These are phyloP conservation scores for Articulospora tetracladia DNA, from an alignment of 495 filamentous ascomycete genomes.

Conservation along the genomic window DNA sequence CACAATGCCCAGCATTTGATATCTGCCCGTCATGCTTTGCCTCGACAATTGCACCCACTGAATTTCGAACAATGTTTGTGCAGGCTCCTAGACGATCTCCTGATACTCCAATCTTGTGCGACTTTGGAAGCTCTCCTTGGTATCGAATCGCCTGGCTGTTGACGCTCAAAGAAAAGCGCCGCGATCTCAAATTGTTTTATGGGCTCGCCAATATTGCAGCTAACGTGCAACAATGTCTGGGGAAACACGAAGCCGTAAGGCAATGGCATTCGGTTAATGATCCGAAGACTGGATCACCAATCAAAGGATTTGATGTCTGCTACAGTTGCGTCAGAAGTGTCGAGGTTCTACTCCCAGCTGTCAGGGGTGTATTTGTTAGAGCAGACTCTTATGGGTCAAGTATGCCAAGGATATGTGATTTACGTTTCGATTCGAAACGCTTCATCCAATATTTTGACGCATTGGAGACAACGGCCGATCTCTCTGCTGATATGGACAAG, in stretches of 20 bases:
- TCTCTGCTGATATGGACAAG: constrained; percentile 33
- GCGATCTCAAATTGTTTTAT: constrained; percentile 51
- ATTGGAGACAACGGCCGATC: constrained; percentile 51
- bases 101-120: constrained; percentile 45
- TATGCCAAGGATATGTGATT: constrained; percentile 42
- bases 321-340: constrained; percentile 48
- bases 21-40: constrained; percentile 62
- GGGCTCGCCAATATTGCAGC: constrained; percentile 42
- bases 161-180: constrained; percentile 51
- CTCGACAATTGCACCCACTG: constrained; percentile 48
- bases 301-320: constrained; percentile 57
- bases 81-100: constrained; percentile 38
- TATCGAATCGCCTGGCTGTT: constrained; percentile 64
- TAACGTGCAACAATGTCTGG: constrained; percentile 45
- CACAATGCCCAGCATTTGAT: constrained; percentile 48
- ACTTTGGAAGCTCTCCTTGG: constrained; percentile 58
- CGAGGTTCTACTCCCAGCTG: constrained; percentile 45
- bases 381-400: constrained; percentile 25
- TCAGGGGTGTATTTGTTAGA: constrained; percentile 43
- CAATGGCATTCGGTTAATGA: constrained; percentile 60
- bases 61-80: constrained; percentile 49
- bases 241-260: constrained; percentile 39
- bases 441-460: constrained; percentile 61
- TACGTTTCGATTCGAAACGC: constrained; percentile 46
- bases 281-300: constrained; percentile 41